These are phyloP conservation scores for Pleurostoma richardsiae DNA, from an alignment of 2,329 filamentous ascomycete species.

Conservation along the genomic window DNA sequence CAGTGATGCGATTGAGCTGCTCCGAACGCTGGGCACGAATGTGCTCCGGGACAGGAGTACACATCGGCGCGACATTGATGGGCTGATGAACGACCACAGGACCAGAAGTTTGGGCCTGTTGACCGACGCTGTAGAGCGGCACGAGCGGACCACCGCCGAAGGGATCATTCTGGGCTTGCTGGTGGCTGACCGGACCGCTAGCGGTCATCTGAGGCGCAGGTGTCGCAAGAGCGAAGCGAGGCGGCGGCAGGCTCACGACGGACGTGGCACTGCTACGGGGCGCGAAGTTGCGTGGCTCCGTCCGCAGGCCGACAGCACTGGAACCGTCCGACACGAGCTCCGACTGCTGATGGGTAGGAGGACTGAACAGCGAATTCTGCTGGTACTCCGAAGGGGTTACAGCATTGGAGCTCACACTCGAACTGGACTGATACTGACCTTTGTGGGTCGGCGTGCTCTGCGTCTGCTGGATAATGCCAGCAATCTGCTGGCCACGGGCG, in stretches of 20 bases:
- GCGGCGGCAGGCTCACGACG: conserved; percentile 23
- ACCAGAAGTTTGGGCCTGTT: not conserved
- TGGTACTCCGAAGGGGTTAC: too few species aligned
- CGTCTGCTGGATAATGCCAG: too few species aligned
- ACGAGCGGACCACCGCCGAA: conserved; percentile 6
- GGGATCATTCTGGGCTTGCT: conserved; percentile 4
- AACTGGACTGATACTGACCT: too few species aligned
- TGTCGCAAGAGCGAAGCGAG: conserved; percentile 26
- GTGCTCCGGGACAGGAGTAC: conserved; percentile 9
- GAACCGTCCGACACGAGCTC: too few species aligned
- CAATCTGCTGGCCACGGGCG: too few species aligned
- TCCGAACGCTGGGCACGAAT: conserved; percentile 25
- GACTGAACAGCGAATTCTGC: too few species aligned
- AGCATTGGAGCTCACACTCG: too few species aligned
- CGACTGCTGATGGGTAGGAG: too few species aligned
- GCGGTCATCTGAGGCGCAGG: not conserved
- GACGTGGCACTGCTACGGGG: conserved; percentile 23
- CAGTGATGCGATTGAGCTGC: conserved; percentile 30
- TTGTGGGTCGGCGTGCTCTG: too few species aligned
- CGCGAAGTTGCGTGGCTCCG: conserved; percentile 36
- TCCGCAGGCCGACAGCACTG: conserved; percentile 11
- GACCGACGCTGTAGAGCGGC: conserved; percentile 6
- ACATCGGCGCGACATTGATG: conserved; percentile 1
- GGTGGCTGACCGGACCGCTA: not conserved
- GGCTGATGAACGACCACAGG: not conserved